These are phyloP conservation scores for Mangifera indica DNA, from an alignment of 345 rosid genomes.

Conservation along the genomic window DNA sequence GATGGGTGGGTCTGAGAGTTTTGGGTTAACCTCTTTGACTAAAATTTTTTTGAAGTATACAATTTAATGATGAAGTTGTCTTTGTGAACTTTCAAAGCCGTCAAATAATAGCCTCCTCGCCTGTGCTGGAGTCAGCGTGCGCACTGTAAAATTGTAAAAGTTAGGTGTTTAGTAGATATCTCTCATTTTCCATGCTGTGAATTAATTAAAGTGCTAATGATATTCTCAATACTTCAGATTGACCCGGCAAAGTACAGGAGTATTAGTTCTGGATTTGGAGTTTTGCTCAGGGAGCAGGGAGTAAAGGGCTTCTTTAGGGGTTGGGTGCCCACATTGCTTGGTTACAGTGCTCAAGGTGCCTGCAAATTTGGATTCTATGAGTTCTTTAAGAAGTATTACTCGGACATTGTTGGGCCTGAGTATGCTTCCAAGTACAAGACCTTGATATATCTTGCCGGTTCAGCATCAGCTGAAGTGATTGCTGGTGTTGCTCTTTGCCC, in stretches of 20 bases:
- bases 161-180: not conserved
- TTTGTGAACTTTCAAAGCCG: not conserved
- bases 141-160: not conserved
- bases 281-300: slow-evolving; percentile 84
- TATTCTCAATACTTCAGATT: slow-evolving; percentile 48
- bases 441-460: slow-evolving; percentile 86
- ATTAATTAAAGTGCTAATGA: not conserved
- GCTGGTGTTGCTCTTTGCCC: slow-evolving; percentile 96
- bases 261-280: slow-evolving; percentile 72
- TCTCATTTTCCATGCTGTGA: not conserved
- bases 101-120: not conserved
- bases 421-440: slow-evolving; percentile 82
- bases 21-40: not conserved
- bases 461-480: slow-evolving; percentile 89
- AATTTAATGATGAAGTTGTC: not conserved
- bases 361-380: slow-evolving; percentile 88
- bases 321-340: slow-evolving; percentile 90
- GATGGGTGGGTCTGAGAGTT: not conserved
- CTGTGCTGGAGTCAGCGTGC: not conserved
- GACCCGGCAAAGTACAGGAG: slow-evolving; percentile 84
- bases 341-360: slow-evolving; percentile 97
- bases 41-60: not conserved
- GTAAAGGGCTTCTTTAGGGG: slow-evolving; percentile 75
- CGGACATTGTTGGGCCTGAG: slow-evolving; percentile 94
- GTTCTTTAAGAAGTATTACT: slow-evolving; percentile 87